phyloP scores from a whole-genome alignment of 116 monocot species.

The Posidonia oceanica region DNA sequence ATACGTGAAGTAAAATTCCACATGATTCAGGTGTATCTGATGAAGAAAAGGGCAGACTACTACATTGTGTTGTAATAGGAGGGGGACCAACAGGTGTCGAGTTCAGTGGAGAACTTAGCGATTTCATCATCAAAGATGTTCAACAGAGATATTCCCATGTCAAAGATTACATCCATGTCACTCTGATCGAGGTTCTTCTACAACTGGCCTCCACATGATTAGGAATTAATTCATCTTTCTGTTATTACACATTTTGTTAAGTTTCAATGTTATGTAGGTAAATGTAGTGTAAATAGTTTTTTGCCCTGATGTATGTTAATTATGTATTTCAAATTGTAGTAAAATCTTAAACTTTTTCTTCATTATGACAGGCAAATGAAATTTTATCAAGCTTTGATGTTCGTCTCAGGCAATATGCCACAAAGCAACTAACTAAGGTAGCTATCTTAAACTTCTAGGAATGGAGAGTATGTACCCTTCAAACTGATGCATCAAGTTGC shows the following conservation, averaged over 20 bases:
- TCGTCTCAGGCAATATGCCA: constrained; percentile 84
- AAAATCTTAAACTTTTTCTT: constrained; percentile 5
- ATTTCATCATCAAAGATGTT: constrained; percentile 91
- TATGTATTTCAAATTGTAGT: no score
- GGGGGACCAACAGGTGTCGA: constrained; percentile 97
- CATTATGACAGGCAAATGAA: constrained; percentile 73
- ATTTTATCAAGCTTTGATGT: constrained; percentile 93
- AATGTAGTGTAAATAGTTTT: no score
- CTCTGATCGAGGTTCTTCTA: constrained; percentile 76
- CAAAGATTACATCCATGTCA: constrained; percentile 85
- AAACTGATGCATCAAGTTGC: no score
- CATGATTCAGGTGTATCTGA: constrained; percentile 54
- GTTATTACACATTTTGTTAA: no score
- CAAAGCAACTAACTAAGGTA: constrained; percentile 80
- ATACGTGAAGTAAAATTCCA: neutral
- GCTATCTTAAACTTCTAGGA: neutral
- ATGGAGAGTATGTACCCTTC: neutral
- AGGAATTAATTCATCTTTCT: no score
- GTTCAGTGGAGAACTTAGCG: constrained; percentile 97
- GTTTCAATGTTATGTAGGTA: no score
- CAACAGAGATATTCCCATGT: constrained; percentile 82
- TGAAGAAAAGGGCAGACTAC: constrained; percentile 67
- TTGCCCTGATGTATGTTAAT: no score
- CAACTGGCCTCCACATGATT: neutral
- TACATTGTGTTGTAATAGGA: constrained; percentile 93